A percentile compares a stretch with the other conserved stretches of the same genome.
phyloP scores from a whole-genome alignment of 1,284 basidiomycete species.

The Neonothopanus nambi region DNA sequence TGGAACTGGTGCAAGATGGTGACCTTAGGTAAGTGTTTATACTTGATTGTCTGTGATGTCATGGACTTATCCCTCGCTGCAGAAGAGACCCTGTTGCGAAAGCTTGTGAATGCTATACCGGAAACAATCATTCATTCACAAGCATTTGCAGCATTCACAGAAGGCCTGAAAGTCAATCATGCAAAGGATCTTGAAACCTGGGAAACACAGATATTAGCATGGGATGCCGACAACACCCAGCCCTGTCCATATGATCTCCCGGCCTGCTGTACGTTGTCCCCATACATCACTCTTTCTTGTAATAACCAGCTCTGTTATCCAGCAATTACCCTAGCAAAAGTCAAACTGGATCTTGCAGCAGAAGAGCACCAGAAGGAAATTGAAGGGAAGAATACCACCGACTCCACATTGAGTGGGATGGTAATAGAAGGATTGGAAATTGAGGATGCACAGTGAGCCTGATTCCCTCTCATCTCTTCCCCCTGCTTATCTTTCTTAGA shows the following conservation, averaged over 20 bases:
- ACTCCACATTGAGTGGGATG: slow-evolving; percentile 10
- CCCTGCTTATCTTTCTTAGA: not conserved
- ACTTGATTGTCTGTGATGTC: not conserved
- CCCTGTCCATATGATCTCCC: slow-evolving; percentile 16
- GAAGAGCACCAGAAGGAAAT: slow-evolving; percentile 16
- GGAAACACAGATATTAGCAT: slow-evolving; percentile 14
- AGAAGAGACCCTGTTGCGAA: not conserved
- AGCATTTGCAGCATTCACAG: not conserved
- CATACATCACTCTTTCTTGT: not conserved
- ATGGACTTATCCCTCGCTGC: not conserved
- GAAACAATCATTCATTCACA: not conserved
- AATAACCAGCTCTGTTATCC: not conserved
- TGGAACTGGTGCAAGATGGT: slow-evolving; percentile 14
- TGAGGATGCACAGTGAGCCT: slow-evolving; percentile 18
- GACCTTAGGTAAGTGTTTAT: slow-evolving; percentile 2
- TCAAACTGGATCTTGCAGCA: slow-evolving; percentile 14
- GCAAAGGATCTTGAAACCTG: slow-evolving; percentile 8
- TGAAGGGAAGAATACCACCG: not conserved
- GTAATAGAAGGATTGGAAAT: slow-evolving; percentile 11
- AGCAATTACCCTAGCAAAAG: slow-evolving; percentile 11
- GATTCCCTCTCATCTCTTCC: not conserved
- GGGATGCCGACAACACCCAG: slow-evolving; percentile 14
- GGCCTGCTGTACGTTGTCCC: slow-evolving; percentile 11
- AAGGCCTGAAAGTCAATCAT: not conserved
- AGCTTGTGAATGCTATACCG: not conserved